Percentiles rank a stretch among this genome's conserved stretches.
Conservation (phyloP, 2,329 filamentous ascomycete species). For the Colletotrichum theobromicola region DNA sequence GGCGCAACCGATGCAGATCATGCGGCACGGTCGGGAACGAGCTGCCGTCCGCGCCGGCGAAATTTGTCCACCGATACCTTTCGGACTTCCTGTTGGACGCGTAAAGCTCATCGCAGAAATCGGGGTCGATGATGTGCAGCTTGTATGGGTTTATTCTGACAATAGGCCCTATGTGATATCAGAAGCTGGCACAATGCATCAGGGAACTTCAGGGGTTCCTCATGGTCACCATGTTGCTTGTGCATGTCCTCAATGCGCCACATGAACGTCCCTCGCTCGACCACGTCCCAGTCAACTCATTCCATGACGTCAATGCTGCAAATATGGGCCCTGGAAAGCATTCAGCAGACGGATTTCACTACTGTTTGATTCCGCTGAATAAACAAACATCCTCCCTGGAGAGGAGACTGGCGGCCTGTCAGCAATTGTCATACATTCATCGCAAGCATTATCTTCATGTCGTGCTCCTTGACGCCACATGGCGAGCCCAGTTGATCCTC, state of each 20-base stretch:
- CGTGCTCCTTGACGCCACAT: neutral
- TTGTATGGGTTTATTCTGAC: conserved; percentile 35
- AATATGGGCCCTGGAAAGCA: conserved; percentile 22
- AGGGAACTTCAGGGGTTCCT: neutral
- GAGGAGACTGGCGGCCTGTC: neutral
- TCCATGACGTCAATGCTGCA: conserved; percentile 34
- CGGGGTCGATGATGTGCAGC: conserved; percentile 32
- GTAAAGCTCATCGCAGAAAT: conserved; percentile 26
- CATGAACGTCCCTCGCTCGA: conserved; percentile 34
- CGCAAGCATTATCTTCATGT: neutral
- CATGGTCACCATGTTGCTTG: conserved; percentile 32
- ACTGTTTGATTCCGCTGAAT: neutral
- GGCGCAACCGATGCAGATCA: conserved; percentile 44
- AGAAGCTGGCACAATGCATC: neutral
- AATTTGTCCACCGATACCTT: conserved; percentile 16
- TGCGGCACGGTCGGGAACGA: conserved; percentile 39
- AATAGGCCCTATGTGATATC: conserved; percentile 29
- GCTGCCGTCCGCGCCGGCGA: conserved; percentile 23
- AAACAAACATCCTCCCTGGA: neutral
- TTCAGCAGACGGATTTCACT: neutral
- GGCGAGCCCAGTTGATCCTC: neutral
- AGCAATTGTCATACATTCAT: neutral
- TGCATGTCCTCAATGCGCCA: conserved; percentile 39
- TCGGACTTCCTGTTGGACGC: conserved; percentile 17
- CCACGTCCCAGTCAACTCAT: conserved; percentile 39